Conservation (phyloP, 176 grass and related monocot species). For the Musa schizocarpa region DNA sequence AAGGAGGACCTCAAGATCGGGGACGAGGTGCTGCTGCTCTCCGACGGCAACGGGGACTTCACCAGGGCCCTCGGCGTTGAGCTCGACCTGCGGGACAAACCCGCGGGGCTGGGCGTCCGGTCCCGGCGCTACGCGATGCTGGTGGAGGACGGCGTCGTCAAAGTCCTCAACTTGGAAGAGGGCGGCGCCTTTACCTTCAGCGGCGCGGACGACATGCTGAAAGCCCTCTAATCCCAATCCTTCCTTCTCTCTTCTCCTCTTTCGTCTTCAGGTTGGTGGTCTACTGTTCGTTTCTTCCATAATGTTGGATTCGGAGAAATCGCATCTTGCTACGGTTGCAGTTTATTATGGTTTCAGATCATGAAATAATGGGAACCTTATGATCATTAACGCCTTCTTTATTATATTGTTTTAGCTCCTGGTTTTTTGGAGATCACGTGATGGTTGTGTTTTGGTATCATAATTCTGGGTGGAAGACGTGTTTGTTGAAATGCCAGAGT, state of each 20-base stretch:
- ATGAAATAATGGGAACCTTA: not conserved
- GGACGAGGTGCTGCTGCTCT: conserved; percentile 65
- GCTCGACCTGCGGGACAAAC: conserved; percentile 74
- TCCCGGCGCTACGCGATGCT: conserved; percentile 75
- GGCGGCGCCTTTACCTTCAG: conserved; percentile 83
- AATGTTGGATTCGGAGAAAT: not conserved
- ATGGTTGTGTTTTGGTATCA: too few relatives aligned
- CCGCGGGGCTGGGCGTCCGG: conserved; percentile 50
- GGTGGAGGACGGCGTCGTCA: conserved; percentile 73
- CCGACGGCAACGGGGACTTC: conserved; percentile 65
- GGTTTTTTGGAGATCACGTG: not conserved
- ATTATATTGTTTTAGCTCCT: not conserved
- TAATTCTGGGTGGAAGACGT: too few relatives aligned
- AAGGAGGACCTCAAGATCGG: conserved; percentile 60
- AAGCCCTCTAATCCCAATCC: conserved; percentile 36
- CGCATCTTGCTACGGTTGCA: not conserved
- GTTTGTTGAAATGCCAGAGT: too few relatives aligned
- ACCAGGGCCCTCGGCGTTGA: conserved; percentile 67
- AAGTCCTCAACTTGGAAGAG: conserved; percentile 92
- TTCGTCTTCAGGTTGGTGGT: not conserved
- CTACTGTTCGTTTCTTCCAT: too few relatives aligned
- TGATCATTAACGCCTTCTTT: not conserved
- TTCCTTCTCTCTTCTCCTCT: not conserved
- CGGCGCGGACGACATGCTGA: conserved; percentile 82
- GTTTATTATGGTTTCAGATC: not conserved